Percentiles rank a stretch among this genome's conserved stretches.
phyloP scores from a whole-genome alignment of 768 basidiomycete species.

The Hericium erinaceus region DNA sequence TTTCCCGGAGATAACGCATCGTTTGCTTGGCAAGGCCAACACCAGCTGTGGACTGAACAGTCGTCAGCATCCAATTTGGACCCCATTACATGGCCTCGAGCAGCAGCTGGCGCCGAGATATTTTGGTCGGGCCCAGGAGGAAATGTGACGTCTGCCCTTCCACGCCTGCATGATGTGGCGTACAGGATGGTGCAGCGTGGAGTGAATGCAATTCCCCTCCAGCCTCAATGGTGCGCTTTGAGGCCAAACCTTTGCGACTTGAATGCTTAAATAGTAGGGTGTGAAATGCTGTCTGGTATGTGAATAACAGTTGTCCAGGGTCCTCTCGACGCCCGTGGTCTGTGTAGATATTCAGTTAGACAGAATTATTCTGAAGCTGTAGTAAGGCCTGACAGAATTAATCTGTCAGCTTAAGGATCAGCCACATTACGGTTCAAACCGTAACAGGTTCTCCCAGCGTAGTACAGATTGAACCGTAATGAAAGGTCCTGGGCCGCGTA shows the following conservation, averaged over 20 bases:
- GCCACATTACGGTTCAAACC: no score
- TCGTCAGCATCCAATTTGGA: constrained; percentile 62
- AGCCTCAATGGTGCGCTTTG: constrained; percentile 35
- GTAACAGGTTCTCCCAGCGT: no score
- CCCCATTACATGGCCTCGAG: constrained; percentile 62
- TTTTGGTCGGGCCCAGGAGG: constrained; percentile 57
- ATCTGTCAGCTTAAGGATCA: no score
- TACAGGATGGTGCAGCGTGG: constrained; percentile 28
- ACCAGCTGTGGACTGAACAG: constrained; percentile 70
- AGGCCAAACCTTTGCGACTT: constrained; percentile 22
- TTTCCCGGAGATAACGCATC: neutral
- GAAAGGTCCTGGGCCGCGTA: no score
- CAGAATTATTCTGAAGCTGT: no score
- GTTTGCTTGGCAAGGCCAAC: constrained; percentile 34
- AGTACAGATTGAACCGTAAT: no score
- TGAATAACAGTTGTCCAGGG: no score
- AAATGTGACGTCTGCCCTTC: constrained; percentile 35
- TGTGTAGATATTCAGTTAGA: no score
- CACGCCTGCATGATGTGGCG: constrained; percentile 45
- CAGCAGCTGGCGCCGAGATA: constrained; percentile 62
- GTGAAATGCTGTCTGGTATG: no score
- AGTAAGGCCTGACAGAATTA: no score
- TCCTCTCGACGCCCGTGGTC: no score
- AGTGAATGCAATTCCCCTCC: constrained; percentile 24
- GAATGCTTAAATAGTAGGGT: neutral